phyloP scores from a whole-genome alignment of 176 grass and related monocot species.

The Carex pumila region DNA sequence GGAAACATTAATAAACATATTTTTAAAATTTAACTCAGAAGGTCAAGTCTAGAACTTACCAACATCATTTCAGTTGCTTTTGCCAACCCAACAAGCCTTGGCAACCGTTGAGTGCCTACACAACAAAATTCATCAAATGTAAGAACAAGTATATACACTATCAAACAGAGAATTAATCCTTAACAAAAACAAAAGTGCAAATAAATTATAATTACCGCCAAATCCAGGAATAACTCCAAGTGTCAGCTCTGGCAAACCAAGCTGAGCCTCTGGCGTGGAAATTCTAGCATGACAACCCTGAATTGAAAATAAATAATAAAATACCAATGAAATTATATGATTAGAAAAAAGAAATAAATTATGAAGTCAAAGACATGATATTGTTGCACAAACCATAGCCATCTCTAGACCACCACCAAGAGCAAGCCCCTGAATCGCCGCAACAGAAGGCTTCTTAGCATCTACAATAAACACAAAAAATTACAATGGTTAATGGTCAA shows the following conservation, averaged over 20 bases:
- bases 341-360: neutral
- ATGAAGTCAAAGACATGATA: neutral
- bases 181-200: neutral
- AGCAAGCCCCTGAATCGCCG: constrained; percentile 90
- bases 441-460: constrained; percentile 87
- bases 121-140: constrained; percentile 6
- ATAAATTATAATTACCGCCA: constrained; percentile 51
- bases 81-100: constrained; percentile 87
- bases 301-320: constrained; percentile 3
- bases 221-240: constrained; percentile 95
- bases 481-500: neutral
- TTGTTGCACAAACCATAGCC: constrained; percentile 49
- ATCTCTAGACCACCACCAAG: constrained; percentile 94
- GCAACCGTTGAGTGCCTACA: constrained; percentile 84
- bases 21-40: neutral
- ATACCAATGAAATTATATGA: constrained; percentile 1
- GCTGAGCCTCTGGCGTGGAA: constrained; percentile 90
- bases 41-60: constrained; percentile 45
- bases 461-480: constrained; percentile 29
- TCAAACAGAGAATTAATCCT: neutral
- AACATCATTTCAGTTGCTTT: constrained; percentile 98
- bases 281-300: constrained; percentile 97
- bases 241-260: constrained; percentile 92
- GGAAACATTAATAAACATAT: neutral
- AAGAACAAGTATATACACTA: neutral